Percentiles rank a stretch among this genome's conserved stretches.
Conservation (phyloP, 2,329 filamentous ascomycete genomes). For the Fusarium napiforme region DNA sequence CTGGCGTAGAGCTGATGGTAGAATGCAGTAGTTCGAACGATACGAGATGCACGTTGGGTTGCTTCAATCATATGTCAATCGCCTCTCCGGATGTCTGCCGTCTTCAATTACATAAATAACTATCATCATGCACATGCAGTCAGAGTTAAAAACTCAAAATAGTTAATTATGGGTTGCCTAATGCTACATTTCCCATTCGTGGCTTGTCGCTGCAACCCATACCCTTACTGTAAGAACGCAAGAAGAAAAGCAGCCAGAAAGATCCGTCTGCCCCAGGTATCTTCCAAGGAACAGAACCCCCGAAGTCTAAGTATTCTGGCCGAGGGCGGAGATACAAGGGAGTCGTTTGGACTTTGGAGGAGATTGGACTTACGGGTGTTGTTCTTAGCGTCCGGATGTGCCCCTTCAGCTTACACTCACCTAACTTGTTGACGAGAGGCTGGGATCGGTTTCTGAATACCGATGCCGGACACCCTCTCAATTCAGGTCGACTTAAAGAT, state of each 20-base stretch:
- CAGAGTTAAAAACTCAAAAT: constrained; percentile 12
- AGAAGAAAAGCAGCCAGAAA: neutral
- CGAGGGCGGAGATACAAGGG: constrained; percentile 5
- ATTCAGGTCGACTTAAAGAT: neutral
- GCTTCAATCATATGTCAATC: constrained; percentile 18
- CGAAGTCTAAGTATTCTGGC: constrained; percentile 3
- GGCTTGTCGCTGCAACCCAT: constrained; percentile 29
- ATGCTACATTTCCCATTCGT: constrained; percentile 1
- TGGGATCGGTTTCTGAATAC: constrained; percentile 11
- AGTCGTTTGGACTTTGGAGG: neutral
- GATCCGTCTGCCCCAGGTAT: neutral
- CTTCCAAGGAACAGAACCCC: constrained; percentile 14
- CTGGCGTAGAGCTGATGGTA: neutral
- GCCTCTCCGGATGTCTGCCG: neutral
- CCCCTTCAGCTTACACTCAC: neutral
- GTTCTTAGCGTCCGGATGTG: neutral
- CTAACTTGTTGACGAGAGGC: neutral
- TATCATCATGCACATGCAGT: constrained; percentile 1
- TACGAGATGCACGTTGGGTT: constrained; percentile 28
- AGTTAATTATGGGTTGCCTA: neutral
- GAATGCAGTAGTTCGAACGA: constrained; percentile 8
- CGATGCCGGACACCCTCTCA: constrained; percentile 17
- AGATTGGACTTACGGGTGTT: constrained; percentile 13
- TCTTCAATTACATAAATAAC: neutral
- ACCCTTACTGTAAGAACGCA: neutral